Conservation (phyloP, 805 yeast species). For the Yamadazyma tumulicola region DNA sequence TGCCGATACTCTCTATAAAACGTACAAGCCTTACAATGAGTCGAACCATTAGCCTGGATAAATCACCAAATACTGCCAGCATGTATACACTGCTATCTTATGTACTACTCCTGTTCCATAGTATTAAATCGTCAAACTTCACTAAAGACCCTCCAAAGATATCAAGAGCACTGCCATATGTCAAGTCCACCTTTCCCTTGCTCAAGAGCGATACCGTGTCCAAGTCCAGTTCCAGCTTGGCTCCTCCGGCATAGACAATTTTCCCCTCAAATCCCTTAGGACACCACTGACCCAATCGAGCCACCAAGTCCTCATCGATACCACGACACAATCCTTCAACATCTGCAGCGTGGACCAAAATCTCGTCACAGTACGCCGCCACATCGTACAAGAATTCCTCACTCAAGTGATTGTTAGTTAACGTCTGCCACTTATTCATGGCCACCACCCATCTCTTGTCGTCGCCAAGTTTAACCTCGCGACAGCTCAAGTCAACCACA, state of each 20-base stretch:
- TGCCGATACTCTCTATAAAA: too few relatives aligned
- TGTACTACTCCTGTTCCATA: too few relatives aligned
- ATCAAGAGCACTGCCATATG: conserved; percentile 90
- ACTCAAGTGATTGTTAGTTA: conserved; percentile 63
- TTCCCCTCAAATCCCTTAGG: conserved; percentile 52
- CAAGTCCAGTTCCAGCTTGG: conserved; percentile 68
- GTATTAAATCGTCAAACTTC: conserved; percentile 66
- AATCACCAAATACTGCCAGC: background rate
- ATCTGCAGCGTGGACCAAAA: conserved; percentile 95
- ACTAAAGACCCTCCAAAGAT: conserved; percentile 90
- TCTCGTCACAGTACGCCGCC: conserved; percentile 72
- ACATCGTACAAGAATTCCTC: conserved; percentile 52
- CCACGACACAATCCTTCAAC: conserved; percentile 97
- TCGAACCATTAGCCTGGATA: too few relatives aligned
- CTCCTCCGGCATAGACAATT: conserved; percentile 97
- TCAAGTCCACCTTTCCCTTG: conserved; percentile 80
- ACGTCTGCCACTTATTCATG: conserved; percentile 94
- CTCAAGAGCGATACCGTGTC: conserved; percentile 64
- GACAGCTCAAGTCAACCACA: conserved; percentile 90
- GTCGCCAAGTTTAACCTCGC: conserved; percentile 31
- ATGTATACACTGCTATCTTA: conserved; percentile 2
- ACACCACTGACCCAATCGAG: conserved; percentile 74
- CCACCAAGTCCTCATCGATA: conserved; percentile 77
- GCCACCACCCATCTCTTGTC: conserved; percentile 81
- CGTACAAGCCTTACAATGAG: too few relatives aligned